Evolutionary conservation across 352 stramenopile genomes (phyloP), one percentile per base, ranked within the genome.

Genomic region (Pythium dissimile): DNA sequence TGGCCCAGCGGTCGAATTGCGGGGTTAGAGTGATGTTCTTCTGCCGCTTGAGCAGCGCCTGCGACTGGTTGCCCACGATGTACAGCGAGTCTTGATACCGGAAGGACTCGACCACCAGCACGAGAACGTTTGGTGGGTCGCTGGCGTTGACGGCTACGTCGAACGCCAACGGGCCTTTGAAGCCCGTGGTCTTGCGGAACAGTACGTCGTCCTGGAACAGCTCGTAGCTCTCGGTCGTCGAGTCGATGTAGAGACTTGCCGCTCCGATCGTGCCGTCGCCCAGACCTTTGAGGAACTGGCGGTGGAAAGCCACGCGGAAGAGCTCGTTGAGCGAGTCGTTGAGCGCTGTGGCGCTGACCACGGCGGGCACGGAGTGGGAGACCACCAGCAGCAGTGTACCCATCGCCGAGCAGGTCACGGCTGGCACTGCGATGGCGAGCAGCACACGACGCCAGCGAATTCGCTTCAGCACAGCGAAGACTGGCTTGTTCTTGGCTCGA

Each of bases 41-140:
- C 15, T 21, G 31, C 30, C 65, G 24, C 21, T 52, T 26, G 10
- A 59, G 20, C 4, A 43, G 45, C 12, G 52, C 26, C 16, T 60
- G 18, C 35, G 50, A 15, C 7, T 70, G 54, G 16, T 80, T 63
- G 0, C 69, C 72, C 0, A 77, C 68, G 1, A 82, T 54, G 27
- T 84, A 84, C n/a, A 71, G 67, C 4, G 73, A 86, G 35, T 86
- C 76, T 18, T 66, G 67, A 42, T 71, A 77, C 1, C 76, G 62
- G 35, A 86, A 79, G 10, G 76, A 86, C 30, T 84, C 76, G 2
- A 86, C 62, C 12, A 60, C 66, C 21, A 86, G 43, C 7, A 86
- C 47, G 0, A 86, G 15, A 7, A 84, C 76, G 31, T 84, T 86
- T 2, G 76, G 76, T 11, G 56, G 69, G 23, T 80, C 59, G 0